Evolutionary conservation across 139 green algal species (phyloP), one percentile per base, ranked within the genome.

Genomic region (Tetratostichococcus sp.): DNA sequence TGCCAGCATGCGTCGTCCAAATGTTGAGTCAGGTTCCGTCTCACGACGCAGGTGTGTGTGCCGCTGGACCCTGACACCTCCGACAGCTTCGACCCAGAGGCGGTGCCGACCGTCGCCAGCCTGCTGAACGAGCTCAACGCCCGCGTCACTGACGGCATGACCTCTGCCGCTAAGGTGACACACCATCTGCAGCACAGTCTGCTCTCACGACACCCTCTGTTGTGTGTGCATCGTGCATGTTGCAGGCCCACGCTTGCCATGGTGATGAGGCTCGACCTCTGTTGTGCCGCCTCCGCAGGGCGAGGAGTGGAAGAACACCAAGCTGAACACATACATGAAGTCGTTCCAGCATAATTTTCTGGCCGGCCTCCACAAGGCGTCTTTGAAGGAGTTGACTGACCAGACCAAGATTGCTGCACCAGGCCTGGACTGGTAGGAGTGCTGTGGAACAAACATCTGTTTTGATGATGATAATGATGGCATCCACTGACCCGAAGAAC

Each of bases 41-140:
- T n/a, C n/a, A n/a, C n/a, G n/a, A n/a, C 35, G 57, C 67, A 82
- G 82, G 91, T 99, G 71, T 99, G 96, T 75, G 92, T 99, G 65
- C 96, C 96, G 22, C 93, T 99, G 25, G 91, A 98, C 80, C 90
- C 92, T 1, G 75, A 50, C 0, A 39, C 33, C 0, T 89, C 85
- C 2, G 85, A 87, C 70, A 76, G 89, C 14, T 99, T 99, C 80
- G 86, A 98, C 78, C 95, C 94, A 4, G 87, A 93, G 5, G 78
- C 34, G 1, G 94, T 97, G 57, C 87, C 88, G 35, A 97, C 90
- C 11, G 87, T 97, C 14, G 67, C 65, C 23, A 74, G 89, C 67
- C 79, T 96, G 34, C 75, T 94, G 21, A 76, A 82, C 30, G 80
- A 93, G 80, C 75, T 92, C 3, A 82, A 92, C 75, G 34, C 34